These are phyloP conservation scores for Capillidium rhysosporum DNA, from an alignment of 371 early-diverging fungal species.

Conservation along the genomic window DNA sequence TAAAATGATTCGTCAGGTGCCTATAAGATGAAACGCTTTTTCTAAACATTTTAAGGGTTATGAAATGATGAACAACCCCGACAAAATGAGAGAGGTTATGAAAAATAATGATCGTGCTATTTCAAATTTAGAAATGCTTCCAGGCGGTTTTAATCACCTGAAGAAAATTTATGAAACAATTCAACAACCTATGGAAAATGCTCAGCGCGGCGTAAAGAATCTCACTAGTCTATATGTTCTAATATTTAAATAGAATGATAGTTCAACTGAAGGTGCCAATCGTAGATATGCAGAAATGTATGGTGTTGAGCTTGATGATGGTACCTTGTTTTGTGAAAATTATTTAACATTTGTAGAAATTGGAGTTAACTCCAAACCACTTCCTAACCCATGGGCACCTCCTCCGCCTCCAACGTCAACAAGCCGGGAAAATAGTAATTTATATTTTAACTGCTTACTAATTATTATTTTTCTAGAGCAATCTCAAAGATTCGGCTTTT, in stretches of 20 bases:
- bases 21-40: not conserved
- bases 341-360: constrained; percentile 15
- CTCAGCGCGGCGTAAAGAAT: constrained; percentile 11
- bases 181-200: constrained; percentile 47
- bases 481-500: not conserved
- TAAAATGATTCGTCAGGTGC: constrained; percentile 41
- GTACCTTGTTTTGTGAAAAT: constrained; percentile 8
- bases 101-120: constrained; percentile 71
- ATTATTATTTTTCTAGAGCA: not conserved
- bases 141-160: constrained; percentile 71
- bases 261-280: constrained; percentile 38
- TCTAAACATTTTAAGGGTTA: constrained; percentile 8
- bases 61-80: constrained; percentile 35
- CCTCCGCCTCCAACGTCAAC: constrained; percentile 8
- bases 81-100: constrained; percentile 58
- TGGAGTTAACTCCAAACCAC: constrained; percentile 47
- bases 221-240: constrained; percentile 1
- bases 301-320: constrained; percentile 33
- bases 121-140: constrained; percentile 64
- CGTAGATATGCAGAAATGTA: constrained; percentile 37
- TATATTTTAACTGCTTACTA: not conserved
- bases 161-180: constrained; percentile 53
- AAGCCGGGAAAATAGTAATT: too few species aligned
- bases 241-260: constrained; percentile 10
- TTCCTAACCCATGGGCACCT: constrained; percentile 71